phyloP scores from a whole-genome alignment of 768 basidiomycete species.

The Boletus bicolor region DNA sequence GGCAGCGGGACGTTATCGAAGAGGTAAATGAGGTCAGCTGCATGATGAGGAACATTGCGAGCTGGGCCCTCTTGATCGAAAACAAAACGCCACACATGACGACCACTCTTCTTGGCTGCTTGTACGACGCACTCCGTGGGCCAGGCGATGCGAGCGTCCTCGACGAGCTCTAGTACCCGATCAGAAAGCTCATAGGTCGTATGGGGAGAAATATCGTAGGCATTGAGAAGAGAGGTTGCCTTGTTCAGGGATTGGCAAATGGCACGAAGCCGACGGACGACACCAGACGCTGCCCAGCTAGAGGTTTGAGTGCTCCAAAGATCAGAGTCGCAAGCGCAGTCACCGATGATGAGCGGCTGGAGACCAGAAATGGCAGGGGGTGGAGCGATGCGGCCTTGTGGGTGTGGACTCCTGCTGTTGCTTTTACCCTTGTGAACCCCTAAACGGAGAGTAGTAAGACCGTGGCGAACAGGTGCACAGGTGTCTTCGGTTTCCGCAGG shows the following conservation, averaged over 20 bases:
- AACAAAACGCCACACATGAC: conserved; percentile 74
- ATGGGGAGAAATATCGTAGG: conserved; percentile 66
- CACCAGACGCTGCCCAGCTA: conserved; percentile 58
- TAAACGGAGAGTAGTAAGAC: conserved; percentile 20
- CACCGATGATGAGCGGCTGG: conserved; percentile 76
- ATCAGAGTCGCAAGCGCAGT: conserved; percentile 61
- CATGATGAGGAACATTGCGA: conserved; percentile 64
- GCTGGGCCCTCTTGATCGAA: conserved; percentile 79
- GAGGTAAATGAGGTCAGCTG: conserved; percentile 70
- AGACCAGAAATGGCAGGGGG: conserved; percentile 22
- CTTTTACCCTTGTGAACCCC: conserved; percentile 24
- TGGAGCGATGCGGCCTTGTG: conserved; percentile 13
- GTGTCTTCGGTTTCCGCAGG: conserved; percentile 21
- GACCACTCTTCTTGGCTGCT: conserved; percentile 48
- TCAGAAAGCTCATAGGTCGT: conserved; percentile 67
- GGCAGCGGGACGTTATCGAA: conserved; percentile 73
- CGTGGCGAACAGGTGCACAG: conserved; percentile 10
- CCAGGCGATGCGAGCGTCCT: conserved; percentile 75
- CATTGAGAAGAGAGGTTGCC: conserved; percentile 57
- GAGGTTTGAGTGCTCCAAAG: conserved; percentile 60
- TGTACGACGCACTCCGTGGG: conserved; percentile 64
- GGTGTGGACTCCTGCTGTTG: conserved; percentile 30
- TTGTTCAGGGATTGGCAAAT: conserved; percentile 67
- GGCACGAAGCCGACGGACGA: conserved; percentile 67
- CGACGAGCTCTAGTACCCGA: conserved; percentile 68